Conservation (phyloP, 2,329 filamentous ascomycete species). For the Fusarium tricinctum region DNA sequence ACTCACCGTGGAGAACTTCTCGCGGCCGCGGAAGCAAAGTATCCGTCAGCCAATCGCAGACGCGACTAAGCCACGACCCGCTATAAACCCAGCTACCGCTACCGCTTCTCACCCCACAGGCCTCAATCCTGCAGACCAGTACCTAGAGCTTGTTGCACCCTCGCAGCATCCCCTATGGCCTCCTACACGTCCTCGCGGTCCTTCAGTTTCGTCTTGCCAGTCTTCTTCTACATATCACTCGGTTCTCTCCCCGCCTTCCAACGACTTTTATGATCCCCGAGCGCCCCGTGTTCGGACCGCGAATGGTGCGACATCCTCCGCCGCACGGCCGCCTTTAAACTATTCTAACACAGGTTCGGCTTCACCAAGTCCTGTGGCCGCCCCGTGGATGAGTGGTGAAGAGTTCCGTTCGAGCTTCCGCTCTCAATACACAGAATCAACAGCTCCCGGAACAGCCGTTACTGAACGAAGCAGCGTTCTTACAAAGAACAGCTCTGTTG, state of each 20-base stretch:
- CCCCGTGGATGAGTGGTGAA: conserved; percentile 65
- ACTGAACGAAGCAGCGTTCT: conserved; percentile 87
- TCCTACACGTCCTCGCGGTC: conserved; percentile 57
- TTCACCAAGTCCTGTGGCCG: conserved; percentile 54
- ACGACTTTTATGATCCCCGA: conserved; percentile 58
- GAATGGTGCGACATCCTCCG: conserved; percentile 41
- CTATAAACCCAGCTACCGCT: conserved; percentile 33
- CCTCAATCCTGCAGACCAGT: conserved; percentile 50
- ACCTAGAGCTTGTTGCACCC: conserved; percentile 50
- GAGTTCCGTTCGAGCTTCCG: conserved; percentile 69
- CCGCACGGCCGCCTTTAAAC: conserved; percentile 51
- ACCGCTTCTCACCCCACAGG: conserved; percentile 38
- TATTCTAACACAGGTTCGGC: conserved; percentile 55
- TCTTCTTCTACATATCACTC: conserved; percentile 60
- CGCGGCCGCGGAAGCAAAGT: conserved; percentile 69
- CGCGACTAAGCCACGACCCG: conserved; percentile 50
- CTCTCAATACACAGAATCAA: conserved; percentile 68
- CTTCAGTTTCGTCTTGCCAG: conserved; percentile 63
- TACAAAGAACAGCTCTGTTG: conserved; percentile 83
- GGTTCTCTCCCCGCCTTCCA: conserved; percentile 58
- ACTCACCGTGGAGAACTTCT: conserved; percentile 69
- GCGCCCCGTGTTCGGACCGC: conserved; percentile 50
- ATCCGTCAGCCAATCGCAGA: conserved; percentile 60
- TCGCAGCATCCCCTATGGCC: conserved; percentile 58
- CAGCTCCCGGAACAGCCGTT: conserved; percentile 71